Evolutionary conservation across 2,329 filamentous ascomycete species (phyloP), one percentile per base, ranked within the genome.

Genomic region (Elsinoe ampelina): DNA sequence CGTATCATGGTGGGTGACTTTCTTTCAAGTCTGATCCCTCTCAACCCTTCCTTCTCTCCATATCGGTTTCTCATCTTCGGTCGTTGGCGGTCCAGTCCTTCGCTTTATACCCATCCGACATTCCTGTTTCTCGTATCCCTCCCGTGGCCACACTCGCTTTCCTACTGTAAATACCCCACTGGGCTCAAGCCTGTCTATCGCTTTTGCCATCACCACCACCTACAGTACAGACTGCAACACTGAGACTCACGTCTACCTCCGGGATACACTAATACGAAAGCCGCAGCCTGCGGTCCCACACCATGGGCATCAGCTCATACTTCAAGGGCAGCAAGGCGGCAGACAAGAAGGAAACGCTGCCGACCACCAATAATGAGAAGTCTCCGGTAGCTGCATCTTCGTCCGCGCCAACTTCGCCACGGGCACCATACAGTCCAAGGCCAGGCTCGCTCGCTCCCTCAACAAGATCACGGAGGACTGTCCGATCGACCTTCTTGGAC

Each of bases 291-390:
- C 32, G 32, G 48, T 10, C 32, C 26, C 48, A 32, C 34, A 70
- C 58, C 43, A 86, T 86, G 83, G 82, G 82, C 59, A 65, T 86
- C 59, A 75, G 73, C 48, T 79, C 70, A 66, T 86, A 85, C 64
- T 84, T 86, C 75, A 83, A 81, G 72, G 72, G 77, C 45, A 73
- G 74, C 56, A 75, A 75, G 72, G 70, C 71, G 15, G 66, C 68
- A 50, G 17, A 11, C 22, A 57, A 52, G 48, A 52, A 52, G 48
- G 35, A 52, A 12, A 34, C 38, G 5, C 34, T 52, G 12, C 48
- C 48, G 7, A 52, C 4, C 71, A 71, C 2, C 74, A 75, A 8
- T 7, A 30, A 30, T 30, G 26, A 30, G 26, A 30, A 30, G 26
- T 30, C 26, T 11, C 36, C 41, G 71, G 74, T 54, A 75, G 75